Conservation (phyloP, 2,329 filamentous ascomycete species). For the Claviceps maximensis region DNA sequence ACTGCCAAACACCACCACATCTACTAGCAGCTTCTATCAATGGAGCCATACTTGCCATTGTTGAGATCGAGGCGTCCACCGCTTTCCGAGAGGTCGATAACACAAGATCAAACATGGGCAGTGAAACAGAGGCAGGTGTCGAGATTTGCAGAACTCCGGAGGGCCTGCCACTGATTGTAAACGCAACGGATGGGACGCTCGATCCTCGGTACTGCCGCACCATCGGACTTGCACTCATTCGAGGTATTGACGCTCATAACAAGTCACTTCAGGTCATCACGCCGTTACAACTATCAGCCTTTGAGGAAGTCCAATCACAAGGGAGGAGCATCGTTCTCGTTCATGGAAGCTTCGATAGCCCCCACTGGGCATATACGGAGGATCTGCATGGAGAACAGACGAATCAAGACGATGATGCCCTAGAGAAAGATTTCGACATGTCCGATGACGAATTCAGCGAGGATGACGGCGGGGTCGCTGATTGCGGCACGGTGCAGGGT, state of each 20-base stretch:
- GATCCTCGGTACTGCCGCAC: constrained; percentile 46
- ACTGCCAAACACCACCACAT: constrained; percentile 45
- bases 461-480: constrained; percentile 10
- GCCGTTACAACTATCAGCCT: constrained; percentile 32
- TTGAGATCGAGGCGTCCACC: constrained; percentile 41
- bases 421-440: constrained; percentile 16
- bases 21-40: constrained; percentile 53
- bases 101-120: not conserved
- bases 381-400: constrained; percentile 33
- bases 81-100: constrained; percentile 31
- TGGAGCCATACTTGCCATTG: constrained; percentile 55
- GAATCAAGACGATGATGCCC: constrained; percentile 19
- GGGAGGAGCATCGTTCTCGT: constrained; percentile 47
- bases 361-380: constrained; percentile 58
- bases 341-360: constrained; percentile 54
- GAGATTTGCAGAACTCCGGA: constrained; percentile 24
- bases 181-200: constrained; percentile 38
- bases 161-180: constrained; percentile 49
- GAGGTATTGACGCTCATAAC: constrained; percentile 47
- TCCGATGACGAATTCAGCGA: constrained; percentile 23
- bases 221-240: constrained; percentile 55
- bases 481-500: constrained; percentile 11
- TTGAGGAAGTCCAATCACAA: constrained; percentile 26
- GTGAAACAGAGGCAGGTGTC: constrained; percentile 1
- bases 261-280: constrained; percentile 51